Evolutionary conservation across 2,329 filamentous ascomycete species (phyloP), one percentile per base, ranked within the genome.

Genomic region (Metarhizium brunneum): DNA sequence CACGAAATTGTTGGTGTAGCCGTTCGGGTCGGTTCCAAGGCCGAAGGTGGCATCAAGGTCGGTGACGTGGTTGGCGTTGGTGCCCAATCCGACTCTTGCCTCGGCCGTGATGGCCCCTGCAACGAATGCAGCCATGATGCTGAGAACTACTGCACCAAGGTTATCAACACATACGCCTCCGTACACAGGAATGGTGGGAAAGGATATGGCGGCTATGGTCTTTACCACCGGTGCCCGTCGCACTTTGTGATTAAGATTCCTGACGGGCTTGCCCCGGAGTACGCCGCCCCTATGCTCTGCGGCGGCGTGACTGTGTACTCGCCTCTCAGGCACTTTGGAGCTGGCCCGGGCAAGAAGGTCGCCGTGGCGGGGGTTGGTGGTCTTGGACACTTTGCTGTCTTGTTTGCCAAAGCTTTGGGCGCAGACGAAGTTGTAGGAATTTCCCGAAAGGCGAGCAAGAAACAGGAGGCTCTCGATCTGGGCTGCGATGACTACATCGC

Each of bases 301-400:
- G 87, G 79, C 25, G 86, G 87, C 14, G 77, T 89, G 38, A 90
- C 87, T 0, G 74, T 85, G 6, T 90, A 77, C 65, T 75, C 77
- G 11, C 86, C 87, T 1, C 68, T 90, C 52, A 74, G 74, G 62
- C 76, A 82, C 53, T 80, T 86, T 59, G 82, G 82, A 2, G 81
- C 77, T 51, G 87, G 86, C 0, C 84, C 84, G 0, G 85, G 85
- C 14, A 88, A 85, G 69, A 76, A 68, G 29, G 82, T 90, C 2
- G 86, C 81, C 1, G 79, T 89, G 57, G 73, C 88, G 20, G 85
- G 86, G 2, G 73, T 89, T 14, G 86, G 86, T 7, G 85, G 86
- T 2, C 68, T 88, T 2, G 85, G 86, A 0, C 85, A 90, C 69
- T 83, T 88, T 61, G 86, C 82, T 4, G 70, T 90, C 10, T 69